Base-by-base conservation (phyloP, 257 asterid species). In the Coffea canephora region DNA sequence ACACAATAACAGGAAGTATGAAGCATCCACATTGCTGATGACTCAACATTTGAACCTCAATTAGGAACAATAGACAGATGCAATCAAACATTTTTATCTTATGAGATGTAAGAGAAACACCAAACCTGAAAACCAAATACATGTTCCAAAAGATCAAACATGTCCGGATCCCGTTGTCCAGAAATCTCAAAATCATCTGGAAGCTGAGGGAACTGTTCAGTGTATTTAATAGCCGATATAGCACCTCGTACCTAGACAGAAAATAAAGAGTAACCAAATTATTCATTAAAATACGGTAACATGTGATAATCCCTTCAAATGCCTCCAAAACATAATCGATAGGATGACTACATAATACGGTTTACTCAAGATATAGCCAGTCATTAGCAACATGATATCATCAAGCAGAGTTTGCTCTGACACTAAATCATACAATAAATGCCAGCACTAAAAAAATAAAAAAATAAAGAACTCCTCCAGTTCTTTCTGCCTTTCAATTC, bases 51-150 rank as follows among this genome's bases (percentile, higher is more conserved):
- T 5, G 16, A 34, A 68, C 1, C 73, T 39, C 50, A 67, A 23
- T 13, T 3, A 65, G 36, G 16, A 68, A 36, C 73, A 36, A 36
- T 39, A 39, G 43, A 39, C 65, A 54, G 39, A 25, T 39, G 31
- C 77, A 54, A 16, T 15, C 36, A 34, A 31, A 34, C 11, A 8
- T 5, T 16, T 74, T 5, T 7, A 75, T 57, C 45, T 8, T 19
- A 19, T 41, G 74, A 61, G 71, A 70, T 8, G 73, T 27, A 4
- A 82, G 69, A 67, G 81, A 71, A 72, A 43, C 77, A 66, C 70
- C 79, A 74, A 77, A 95, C 98, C 98, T 95, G 99, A 84, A 95
- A 95, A 82, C 98, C 98, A 82, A 95, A 95, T 62, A 90, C 96
- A 76, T 84, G 92, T 87, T 93, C 97, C 91, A 95, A 85, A 62